Conservation (phyloP, 768 basidiomycete species). For the Pisolithus orientalis region DNA sequence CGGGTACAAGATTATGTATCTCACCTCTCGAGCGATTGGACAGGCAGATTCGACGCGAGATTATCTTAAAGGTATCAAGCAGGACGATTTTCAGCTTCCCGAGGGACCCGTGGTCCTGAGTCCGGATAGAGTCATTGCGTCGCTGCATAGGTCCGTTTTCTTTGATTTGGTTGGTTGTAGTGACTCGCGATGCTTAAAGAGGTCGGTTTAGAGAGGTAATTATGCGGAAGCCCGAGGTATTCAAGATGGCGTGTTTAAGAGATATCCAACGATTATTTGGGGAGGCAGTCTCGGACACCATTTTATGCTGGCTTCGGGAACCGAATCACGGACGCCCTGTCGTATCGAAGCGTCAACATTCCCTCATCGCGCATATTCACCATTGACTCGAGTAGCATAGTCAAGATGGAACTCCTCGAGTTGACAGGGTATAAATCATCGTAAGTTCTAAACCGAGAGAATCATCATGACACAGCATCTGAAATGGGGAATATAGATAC, state of each 20-base stretch:
- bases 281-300: constrained; percentile 56
- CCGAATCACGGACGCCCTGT: constrained; percentile 94
- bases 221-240: constrained; percentile 98
- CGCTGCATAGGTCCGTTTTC: constrained; percentile 76
- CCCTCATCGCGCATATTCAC: constrained; percentile 95
- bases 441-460: constrained; percentile 37
- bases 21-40: constrained; percentile 94
- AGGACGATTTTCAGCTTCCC: constrained; percentile 93
- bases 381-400: constrained; percentile 90
- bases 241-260: constrained; percentile 98
- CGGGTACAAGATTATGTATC: constrained; percentile 97
- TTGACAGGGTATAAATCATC: constrained; percentile 96
- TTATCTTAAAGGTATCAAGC: constrained; percentile 91
- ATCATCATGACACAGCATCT: neutral
- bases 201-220: constrained; percentile 75
- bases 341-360: constrained; percentile 94
- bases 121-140: constrained; percentile 91
- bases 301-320: constrained; percentile 99
- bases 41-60: constrained; percentile 96
- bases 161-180: neutral
- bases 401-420: constrained; percentile 96
- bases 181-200: neutral
- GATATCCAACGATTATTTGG: constrained; percentile 93
- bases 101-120: constrained; percentile 99
- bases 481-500: constrained; percentile 47